Evolutionary conservation across 768 basidiomycete genomes (phyloP), one percentile per base, ranked within the genome.

Genomic region (Phlegmacium glaucopus): DNA sequence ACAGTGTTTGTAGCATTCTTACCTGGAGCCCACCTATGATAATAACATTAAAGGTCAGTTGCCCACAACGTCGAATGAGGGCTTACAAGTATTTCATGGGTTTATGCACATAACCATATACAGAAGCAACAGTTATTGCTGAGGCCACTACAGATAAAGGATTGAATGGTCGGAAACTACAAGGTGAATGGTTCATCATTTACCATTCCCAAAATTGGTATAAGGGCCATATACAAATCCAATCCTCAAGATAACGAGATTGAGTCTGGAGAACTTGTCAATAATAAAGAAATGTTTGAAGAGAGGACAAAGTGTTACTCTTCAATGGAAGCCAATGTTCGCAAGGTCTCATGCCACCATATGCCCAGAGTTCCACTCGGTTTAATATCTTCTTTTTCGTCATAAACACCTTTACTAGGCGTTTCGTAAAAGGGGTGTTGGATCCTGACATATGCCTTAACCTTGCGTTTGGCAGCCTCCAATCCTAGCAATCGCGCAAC

Each of bases 321-420:
- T 51, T 81, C 72, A 47, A 92, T 88, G 5, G 82, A 80, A 16
- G 83, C 87, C 50, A 93, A 62, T 61, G 79, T 79, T 28, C 90
- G 78, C 18, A 88, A 69, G 1, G 87, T 81, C 69, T 93, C 91
- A 55, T 94, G 91, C 88, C 90, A 93, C 91, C 91, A 94, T 13
- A 72, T 80, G 13, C 91, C 90, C 49, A 83, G 66, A 6, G 80
- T 76, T 38, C 82, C 84, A 15, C 71, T 66, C 9, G 91, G 90
- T 59, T 87, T 86, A 40, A 83, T 66, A 47, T 85, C 82, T 39
- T 87, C 84, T 61, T 82, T 85, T 70, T 92, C 91, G 44, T 80
- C 72, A 50, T 82, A 77, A 13, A 71, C 52, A 34, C 76, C 77
- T 63, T 88, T 90, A 50, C 78, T 79, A 7, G 80, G 71, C 16